Evolutionary conservation across 1,139 yeast genomes (phyloP).

Genomic region (Suhomyces kunorum): DNA sequence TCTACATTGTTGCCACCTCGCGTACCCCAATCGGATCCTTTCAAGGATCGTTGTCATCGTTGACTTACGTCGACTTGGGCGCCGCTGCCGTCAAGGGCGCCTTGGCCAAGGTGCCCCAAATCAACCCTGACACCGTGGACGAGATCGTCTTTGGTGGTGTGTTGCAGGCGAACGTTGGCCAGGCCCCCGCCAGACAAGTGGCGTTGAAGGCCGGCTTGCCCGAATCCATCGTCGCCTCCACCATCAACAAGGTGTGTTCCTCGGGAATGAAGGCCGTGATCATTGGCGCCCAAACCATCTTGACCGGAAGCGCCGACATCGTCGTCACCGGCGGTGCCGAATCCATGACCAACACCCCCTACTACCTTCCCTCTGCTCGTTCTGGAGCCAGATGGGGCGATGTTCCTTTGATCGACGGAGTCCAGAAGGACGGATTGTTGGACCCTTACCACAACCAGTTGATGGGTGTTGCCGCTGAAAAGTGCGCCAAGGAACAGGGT

Average conservation of each 20-base stretch:
- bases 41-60: conserved; percentile 77
- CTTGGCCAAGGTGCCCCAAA: conserved; percentile 75
- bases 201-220: conserved; percentile 88
- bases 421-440: conserved; percentile 85
- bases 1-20: conserved; percentile 85
- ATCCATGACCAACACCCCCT: conserved; percentile 95
- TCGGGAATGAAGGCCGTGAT: conserved; percentile 93
- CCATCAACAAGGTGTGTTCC: conserved; percentile 96
- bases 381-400: conserved; percentile 90
- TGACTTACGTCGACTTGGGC: conserved; percentile 82
- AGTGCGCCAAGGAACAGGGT: conserved; percentile 76
- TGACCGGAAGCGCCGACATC: conserved; percentile 87
- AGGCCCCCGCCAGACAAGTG: conserved; percentile 97
- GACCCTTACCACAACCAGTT: conserved; percentile 85
- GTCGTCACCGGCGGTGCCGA: conserved; percentile 98
- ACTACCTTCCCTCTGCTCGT: conserved; percentile 85
- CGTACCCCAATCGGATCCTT: conserved; percentile 97
- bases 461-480: conserved; percentile 97
- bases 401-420: conserved; percentile 73
- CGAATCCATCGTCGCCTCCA: conserved; percentile 76
- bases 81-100: conserved; percentile 91
- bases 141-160: conserved; percentile 94
- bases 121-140: conserved; percentile 77
- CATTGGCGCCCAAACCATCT: conserved; percentile 85
- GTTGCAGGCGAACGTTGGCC: conserved; percentile 90